These are phyloP conservation scores for Fusarium sp. DNA, from an alignment of 2,329 filamentous ascomycete genomes.

Conservation along the genomic window DNA sequence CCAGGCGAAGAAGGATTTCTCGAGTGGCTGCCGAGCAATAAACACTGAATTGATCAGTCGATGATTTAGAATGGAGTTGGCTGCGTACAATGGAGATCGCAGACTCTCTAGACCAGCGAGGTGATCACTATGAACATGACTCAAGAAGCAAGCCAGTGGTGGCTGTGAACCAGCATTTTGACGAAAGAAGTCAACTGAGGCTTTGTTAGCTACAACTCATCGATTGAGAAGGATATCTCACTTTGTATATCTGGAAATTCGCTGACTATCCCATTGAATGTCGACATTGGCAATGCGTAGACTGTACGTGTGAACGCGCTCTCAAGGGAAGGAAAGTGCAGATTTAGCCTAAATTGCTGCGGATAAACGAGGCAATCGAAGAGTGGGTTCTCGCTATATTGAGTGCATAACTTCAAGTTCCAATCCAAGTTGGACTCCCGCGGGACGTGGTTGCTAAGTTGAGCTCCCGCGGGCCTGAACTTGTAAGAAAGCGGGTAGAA, in stretches of 20 bases:
- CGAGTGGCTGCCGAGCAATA: slow-evolving; percentile 90
- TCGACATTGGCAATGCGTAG: slow-evolving; percentile 71
- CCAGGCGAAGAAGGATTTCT: slow-evolving; percentile 83
- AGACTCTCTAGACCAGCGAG: slow-evolving; percentile 82
- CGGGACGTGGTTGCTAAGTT: not conserved
- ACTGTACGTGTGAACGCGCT: not conserved
- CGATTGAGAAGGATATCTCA: slow-evolving; percentile 42
- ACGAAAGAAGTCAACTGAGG: slow-evolving; percentile 84
- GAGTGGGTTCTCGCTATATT: not conserved
- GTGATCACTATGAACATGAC: slow-evolving; percentile 94
- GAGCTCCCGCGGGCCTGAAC: not conserved
- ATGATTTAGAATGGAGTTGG: too few species aligned
- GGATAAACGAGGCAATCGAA: not conserved
- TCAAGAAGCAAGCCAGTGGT: slow-evolving; percentile 87
- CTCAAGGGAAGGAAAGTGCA: not conserved
- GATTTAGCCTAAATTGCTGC: not conserved
- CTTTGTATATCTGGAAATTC: slow-evolving; percentile 86
- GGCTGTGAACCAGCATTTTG: slow-evolving; percentile 64
- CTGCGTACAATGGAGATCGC: slow-evolving; percentile 76
- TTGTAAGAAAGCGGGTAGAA: not conserved
- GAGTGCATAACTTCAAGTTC: not conserved
- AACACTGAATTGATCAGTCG: slow-evolving; percentile 61
- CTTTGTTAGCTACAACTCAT: not conserved
- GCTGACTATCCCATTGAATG: slow-evolving; percentile 76
- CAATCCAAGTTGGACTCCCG: not conserved